These are phyloP conservation scores for Tuber brumale DNA, from an alignment of 495 filamentous ascomycete genomes.

Conservation along the genomic window DNA sequence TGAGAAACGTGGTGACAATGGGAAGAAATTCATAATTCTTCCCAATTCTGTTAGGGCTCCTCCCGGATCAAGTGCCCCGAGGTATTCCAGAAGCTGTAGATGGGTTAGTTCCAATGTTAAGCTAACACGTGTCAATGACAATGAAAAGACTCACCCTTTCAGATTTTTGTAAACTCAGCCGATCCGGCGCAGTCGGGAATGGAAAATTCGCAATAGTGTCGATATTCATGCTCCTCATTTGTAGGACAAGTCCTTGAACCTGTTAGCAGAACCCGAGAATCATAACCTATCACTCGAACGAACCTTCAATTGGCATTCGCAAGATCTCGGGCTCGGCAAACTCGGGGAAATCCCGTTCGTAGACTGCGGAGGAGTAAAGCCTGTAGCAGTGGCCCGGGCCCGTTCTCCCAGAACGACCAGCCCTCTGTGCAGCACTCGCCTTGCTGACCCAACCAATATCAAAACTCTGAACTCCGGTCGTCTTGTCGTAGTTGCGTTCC, in stretches of 20 bases:
- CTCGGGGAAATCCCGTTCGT: constrained; percentile 80
- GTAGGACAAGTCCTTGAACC: constrained; percentile 63
- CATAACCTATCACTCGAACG: constrained; percentile 20
- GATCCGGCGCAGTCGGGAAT: constrained; percentile 89
- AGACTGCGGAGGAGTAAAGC: constrained; percentile 89
- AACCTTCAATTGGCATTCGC: constrained; percentile 79
- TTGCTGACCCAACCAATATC: constrained; percentile 96
- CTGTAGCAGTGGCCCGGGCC: constrained; percentile 94
- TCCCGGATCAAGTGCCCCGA: constrained; percentile 45
- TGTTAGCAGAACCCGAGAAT: constrained; percentile 7
- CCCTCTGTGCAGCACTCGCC: constrained; percentile 85
- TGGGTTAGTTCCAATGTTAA: constrained; percentile 8
- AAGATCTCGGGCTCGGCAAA: constrained; percentile 84
- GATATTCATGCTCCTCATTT: constrained; percentile 91
- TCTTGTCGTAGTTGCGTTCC: constrained; percentile 75
- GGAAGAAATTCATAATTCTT: constrained; percentile 74
- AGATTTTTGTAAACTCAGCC: constrained; percentile 69
- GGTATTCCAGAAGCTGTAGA: constrained; percentile 39
- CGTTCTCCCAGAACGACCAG: constrained; percentile 90
- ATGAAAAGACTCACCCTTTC: constrained; percentile 76
- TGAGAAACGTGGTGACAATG: constrained; percentile 80
- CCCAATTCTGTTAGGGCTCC: constrained; percentile 49
- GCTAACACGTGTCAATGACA: constrained; percentile 37
- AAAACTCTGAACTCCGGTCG: constrained; percentile 89
- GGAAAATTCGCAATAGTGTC: constrained; percentile 90